Evolutionary conservation across 352 stramenopile genomes (phyloP), one percentile per base, ranked within the genome.

Genomic region (Phytopythium chamaehyphon): DNA sequence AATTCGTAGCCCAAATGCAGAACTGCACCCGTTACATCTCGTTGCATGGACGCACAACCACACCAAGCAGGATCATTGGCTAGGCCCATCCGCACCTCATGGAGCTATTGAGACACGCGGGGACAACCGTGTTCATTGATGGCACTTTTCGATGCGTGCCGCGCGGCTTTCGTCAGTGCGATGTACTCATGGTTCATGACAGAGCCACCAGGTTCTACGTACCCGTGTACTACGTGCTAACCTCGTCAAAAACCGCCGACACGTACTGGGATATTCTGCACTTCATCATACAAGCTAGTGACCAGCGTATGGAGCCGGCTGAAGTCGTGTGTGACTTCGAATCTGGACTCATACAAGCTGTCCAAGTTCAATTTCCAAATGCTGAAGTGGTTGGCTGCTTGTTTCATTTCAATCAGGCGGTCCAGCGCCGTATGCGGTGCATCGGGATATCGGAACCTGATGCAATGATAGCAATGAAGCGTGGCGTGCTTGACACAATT

Each of bases 381-480:
- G 46, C 52, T 2, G 10, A 40, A 7, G 11, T 36, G 1, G 31
- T 60, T 31, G 43, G 51, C 0, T 67, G 50, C 24, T 38, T 67
- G 7, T 67, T 71, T 42, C 55, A 68, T 18, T 57, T 63, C 43
- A 70, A 66, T 46, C 58, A 71, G 16, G 54, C 54, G 1, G 36
- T 64, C 3, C 39, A 44, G 2, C 42, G 55, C 10, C 40, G 35
- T 10, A 65, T 65, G 61, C 16, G 40, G 2, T 48, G 45, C 8
- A 19, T 64, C 11, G 12, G 40, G 12, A 64, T 61, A 36, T 45
- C 51, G 1, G 22, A 44, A 11, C 11, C 24, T 21, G 51, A 54
- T n/a, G 40, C 54, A 4, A 21, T 11, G 1, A 33, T 22, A 2
- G 35, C 44, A 5, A 61, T 66, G 53, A 6, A 19, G 23, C 10